Evolutionary conservation across 176 grass and related monocot species (phyloP).

Genomic region (Themeda triandra): DNA sequence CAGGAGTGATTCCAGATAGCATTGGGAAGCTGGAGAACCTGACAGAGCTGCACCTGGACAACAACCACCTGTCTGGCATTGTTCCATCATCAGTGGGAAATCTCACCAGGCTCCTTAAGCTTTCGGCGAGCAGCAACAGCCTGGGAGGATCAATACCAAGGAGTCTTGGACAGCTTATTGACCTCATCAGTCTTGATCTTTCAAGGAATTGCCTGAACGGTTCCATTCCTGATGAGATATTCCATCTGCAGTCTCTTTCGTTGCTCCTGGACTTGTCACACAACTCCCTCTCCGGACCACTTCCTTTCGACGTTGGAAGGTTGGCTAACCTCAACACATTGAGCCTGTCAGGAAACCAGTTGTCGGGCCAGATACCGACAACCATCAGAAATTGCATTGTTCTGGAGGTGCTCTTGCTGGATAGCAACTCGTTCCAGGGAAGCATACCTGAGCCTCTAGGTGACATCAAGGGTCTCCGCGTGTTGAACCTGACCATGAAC

Average conservation of each 20-base stretch:
- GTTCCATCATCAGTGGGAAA: slow-evolving; percentile 13
- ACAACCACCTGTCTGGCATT: background rate
- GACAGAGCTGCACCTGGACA: background rate
- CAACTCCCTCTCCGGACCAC: background rate
- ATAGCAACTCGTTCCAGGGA: slow-evolving; percentile 24
- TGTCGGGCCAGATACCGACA: slow-evolving; percentile 15
- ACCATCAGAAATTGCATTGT: background rate
- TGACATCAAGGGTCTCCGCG: slow-evolving; percentile 17
- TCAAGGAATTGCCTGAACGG: background rate
- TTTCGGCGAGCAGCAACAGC: background rate
- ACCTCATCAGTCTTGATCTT: background rate
- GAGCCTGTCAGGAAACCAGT: background rate
- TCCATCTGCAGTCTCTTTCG: background rate
- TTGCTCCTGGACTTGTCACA: background rate
- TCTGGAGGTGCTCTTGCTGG: slow-evolving; percentile 15
- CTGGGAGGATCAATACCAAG: background rate
- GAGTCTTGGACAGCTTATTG: background rate
- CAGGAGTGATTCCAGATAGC: slow-evolving; percentile 6
- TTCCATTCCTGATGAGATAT: background rate
- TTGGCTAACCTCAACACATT: background rate
- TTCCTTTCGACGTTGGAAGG: slow-evolving; percentile 12
- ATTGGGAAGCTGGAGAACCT: slow-evolving; percentile 18
- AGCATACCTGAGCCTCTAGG: slow-evolving; percentile 19
- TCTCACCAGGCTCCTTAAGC: background rate
- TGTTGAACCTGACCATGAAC: slow-evolving; percentile 33